Evolutionary conservation across 306 rosid species (phyloP).

Genomic region (Acmispon strigosus): DNA sequence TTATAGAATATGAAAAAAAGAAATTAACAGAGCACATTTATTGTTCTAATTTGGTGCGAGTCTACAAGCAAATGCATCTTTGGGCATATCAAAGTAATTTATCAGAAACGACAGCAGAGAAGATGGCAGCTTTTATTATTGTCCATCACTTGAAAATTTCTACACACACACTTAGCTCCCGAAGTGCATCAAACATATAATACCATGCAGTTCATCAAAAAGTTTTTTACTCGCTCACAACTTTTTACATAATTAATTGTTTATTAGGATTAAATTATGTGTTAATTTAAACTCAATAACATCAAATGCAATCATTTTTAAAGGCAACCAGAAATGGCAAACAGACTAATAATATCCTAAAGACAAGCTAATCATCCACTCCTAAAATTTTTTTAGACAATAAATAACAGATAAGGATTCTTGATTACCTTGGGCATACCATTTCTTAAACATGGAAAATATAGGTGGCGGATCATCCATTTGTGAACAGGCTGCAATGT

Average conservation of each 20-base stretch:
- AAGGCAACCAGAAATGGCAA: neutral
- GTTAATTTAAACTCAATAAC: neutral
- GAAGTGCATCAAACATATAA: neutral
- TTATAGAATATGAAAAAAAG: neutral
- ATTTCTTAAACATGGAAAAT: slow-evolving; percentile 73
- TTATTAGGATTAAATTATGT: neutral
- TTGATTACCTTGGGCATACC: slow-evolving; percentile 80
- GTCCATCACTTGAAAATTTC: neutral
- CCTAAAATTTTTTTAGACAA: neutral
- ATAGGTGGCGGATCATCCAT: slow-evolving; percentile 97
- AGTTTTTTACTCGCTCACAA: neutral
- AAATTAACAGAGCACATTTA: neutral
- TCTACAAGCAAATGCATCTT: neutral
- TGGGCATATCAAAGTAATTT: neutral
- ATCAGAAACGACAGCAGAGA: neutral
- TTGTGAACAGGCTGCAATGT: slow-evolving; percentile 86
- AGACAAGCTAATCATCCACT: neutral
- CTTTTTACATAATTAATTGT: neutral
- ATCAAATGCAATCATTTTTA: neutral
- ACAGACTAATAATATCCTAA: slow-evolving; percentile 10
- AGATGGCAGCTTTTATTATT: neutral
- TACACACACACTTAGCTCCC: neutral
- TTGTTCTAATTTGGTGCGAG: neutral
- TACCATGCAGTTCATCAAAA: neutral
- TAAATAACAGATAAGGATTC: neutral